Base-by-base conservation (phyloP, 1,139 yeast genomes). In the Fermentozyma sake region DNA sequence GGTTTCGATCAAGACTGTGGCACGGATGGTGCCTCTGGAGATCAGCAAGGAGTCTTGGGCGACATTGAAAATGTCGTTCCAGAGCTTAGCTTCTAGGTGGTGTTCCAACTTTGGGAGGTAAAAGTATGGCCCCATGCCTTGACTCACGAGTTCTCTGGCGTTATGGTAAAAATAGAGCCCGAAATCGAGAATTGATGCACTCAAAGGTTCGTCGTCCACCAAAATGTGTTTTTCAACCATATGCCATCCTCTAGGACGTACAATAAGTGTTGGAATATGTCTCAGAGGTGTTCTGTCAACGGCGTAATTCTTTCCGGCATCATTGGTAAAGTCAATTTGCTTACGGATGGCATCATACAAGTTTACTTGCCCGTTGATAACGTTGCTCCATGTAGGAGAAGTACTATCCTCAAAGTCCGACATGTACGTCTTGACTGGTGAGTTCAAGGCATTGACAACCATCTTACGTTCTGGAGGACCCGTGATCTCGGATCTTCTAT, bases 391-490 rank as follows among this genome's bases (percentile, higher is more conserved):
- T 18, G 97, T 89, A 44, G 98, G 98, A 18, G 96, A 80, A 46
- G 87, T 78, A 17, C 95, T 84, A 62, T 87, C 96, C 60, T 87
- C 96, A 46, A 87, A 84, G 61, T 87, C 97, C 24, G 93, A 79
- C 96, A 87, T 87, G 58, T 87, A 87, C 27, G 95, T 85, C 51
- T 83, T 86, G 24, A 87, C 96, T 33, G 76, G 75, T 4, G 95
- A 78, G 63, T 87, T 87, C 52, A 87, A 73, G 12, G 96, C 96
- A 52, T 87, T 87, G 55, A 87, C 82, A 42, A 87, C 81, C 96
- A 87, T 87, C 58, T 87, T 87, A 44, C 96, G 76, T 56, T 82
- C 89, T 30, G 84, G 70, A 17, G 96, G 96, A 24, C 96, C 95
- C 17, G 95, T 86, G 55, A 86, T 78, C 58, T 86, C 95, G 45